These are phyloP conservation scores for Asterella californica DNA, from an alignment of 225 moss, liverwort and hornwort genomes.

Conservation along the genomic window DNA sequence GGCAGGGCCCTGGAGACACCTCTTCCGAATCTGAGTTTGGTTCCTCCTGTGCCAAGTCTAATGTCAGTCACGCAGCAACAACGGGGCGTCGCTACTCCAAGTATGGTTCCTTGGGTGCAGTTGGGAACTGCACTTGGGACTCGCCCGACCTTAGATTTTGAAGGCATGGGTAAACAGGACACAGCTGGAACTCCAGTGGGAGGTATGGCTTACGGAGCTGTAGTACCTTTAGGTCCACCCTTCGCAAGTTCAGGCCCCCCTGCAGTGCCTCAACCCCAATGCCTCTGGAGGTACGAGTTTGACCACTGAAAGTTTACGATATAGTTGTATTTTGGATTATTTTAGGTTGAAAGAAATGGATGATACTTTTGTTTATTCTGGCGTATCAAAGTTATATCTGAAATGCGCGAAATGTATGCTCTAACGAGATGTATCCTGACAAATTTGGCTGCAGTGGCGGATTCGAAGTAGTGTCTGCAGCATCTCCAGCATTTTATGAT, in stretches of 20 bases:
- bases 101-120: slow-evolving; percentile 16
- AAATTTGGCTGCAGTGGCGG: slow-evolving; percentile 55
- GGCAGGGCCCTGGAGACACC: slow-evolving; percentile 11
- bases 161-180: slow-evolving; percentile 24
- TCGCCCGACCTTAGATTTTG: slow-evolving; percentile 15
- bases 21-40: slow-evolving; percentile 5
- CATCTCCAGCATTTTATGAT: slow-evolving; percentile 55
- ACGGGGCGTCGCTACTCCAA: slow-evolving; percentile 10
- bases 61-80: slow-evolving; percentile 8
- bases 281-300: slow-evolving; percentile 39
- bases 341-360: background rate
- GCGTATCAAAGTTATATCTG: background rate
- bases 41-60: background rate
- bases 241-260: slow-evolving; percentile 10
- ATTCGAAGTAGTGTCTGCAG: slow-evolving; percentile 77
- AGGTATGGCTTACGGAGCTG: slow-evolving; percentile 12
- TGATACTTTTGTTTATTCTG: background rate
- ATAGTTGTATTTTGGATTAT: background rate
- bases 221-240: slow-evolving; percentile 2
- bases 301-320: background rate
- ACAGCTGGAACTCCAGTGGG: slow-evolving; percentile 8
- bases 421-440: background rate
- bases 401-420: background rate
- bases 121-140: slow-evolving; percentile 5
- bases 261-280: slow-evolving; percentile 41